Conservation (phyloP, 306 rosid genomes). For the Abrus precatorius region DNA sequence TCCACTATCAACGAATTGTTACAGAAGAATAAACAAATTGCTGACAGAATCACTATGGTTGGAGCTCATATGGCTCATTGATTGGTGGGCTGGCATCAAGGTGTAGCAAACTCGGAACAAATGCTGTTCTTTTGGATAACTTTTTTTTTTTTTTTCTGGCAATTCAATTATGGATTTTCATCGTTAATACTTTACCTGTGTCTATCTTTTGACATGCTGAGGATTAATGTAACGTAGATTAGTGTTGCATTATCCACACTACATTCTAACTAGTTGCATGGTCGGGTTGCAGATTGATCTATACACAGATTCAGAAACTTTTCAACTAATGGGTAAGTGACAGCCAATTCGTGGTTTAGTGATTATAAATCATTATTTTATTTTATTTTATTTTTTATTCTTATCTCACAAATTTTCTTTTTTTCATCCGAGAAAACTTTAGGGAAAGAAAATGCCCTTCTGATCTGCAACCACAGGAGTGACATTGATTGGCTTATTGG, state of each 20-base stretch:
- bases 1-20: conserved; percentile 67
- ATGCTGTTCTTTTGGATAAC: neutral
- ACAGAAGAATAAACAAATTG: conserved; percentile 75
- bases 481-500: conserved; percentile 99
- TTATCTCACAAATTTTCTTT: conserved; percentile 6
- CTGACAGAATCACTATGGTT: conserved; percentile 84
- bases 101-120: conserved; percentile 37
- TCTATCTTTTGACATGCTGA: conserved; percentile 12
- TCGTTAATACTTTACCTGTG: conserved; percentile 1
- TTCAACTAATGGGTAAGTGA: conserved; percentile 67
- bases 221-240: neutral
- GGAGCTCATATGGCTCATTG: conserved; percentile 84
- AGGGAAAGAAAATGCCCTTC: conserved; percentile 90
- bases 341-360: conserved; percentile 16
- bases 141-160: neutral
- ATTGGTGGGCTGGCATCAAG: conserved; percentile 95
- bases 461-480: conserved; percentile 88
- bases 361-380: neutral
- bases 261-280: conserved; percentile 44
- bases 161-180: neutral
- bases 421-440: conserved; percentile 41
- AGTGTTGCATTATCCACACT: conserved; percentile 35
- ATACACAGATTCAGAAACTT: conserved; percentile 72
- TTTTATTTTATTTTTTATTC: neutral
- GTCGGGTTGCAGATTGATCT: conserved; percentile 74